phyloP scores from a whole-genome alignment of 129 eudicot genomes.

The Logfia minima region DNA sequence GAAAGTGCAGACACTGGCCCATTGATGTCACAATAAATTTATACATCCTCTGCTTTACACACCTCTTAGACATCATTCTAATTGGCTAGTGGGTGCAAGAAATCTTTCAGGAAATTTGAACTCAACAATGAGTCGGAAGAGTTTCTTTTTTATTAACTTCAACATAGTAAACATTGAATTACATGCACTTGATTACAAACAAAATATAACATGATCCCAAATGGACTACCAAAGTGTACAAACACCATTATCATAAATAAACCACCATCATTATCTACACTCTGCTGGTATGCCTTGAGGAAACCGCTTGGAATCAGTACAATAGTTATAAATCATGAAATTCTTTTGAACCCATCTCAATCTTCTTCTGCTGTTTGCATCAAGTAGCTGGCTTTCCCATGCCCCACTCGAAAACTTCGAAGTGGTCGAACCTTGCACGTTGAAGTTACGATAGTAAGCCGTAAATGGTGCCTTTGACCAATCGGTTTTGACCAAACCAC shows the following conservation, averaged over 20 bases:
- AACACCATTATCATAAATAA: background rate
- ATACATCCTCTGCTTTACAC: background rate
- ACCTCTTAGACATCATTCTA: background rate
- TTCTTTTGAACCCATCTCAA: constrained; percentile 82
- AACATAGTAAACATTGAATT: constrained; percentile 11
- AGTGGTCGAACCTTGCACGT: constrained; percentile 38
- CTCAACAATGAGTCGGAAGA: constrained; percentile 43
- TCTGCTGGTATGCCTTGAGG: constrained; percentile 68
- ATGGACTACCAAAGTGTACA: constrained; percentile 16
- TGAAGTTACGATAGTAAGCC: constrained; percentile 73
- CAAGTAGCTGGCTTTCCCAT: constrained; percentile 68
- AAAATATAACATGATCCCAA: constrained; percentile 8
- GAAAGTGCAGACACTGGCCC: background rate
- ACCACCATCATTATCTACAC: constrained; percentile 39
- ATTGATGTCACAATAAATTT: background rate
- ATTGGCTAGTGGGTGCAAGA: background rate
- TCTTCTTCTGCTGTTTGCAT: constrained; percentile 59
- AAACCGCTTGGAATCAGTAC: constrained; percentile 56
- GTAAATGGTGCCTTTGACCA: constrained; percentile 86
- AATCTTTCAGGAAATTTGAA: no score
- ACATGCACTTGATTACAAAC: constrained; percentile 31
- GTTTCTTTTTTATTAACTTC: constrained; percentile 30
- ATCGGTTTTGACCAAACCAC: constrained; percentile 75
- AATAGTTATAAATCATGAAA: constrained; percentile 74
- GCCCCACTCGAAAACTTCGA: constrained; percentile 36